Base-by-base conservation (phyloP, 1,284 basidiomycete genomes). In the Malassezia slooffiae region DNA sequence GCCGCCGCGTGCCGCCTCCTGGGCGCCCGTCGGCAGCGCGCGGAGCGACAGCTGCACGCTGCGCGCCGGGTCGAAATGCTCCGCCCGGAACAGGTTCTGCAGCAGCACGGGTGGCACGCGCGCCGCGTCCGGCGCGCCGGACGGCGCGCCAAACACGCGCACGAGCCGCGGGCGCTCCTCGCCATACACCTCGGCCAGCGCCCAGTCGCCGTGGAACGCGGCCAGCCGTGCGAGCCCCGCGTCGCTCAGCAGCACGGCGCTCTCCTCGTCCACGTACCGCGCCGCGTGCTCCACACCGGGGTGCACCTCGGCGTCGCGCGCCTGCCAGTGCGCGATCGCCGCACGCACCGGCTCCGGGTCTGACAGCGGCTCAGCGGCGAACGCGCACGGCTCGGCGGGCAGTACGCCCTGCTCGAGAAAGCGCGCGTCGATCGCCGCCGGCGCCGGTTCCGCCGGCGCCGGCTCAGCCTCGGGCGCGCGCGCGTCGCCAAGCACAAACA, bases 161-260 rank as follows among this genome's bases (percentile, higher is more conserved):
- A 62, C 59, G 19, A 64, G 35, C 22, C 56, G 50, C 23, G 45
- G 36, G 3, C 31, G 34, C 10, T 37, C 28, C 12, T 47, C 38
- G 12, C 36, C 50, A 8, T 39, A 19, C 5, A 46, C 40, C 26
- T 45, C 49, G 7, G 50, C 45, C 64, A 80, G 57, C 59, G 85
- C 87, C 88, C 88, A 91, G 67, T 93, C 86, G 24, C 85, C 84
- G 55, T 80, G 80, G 53, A 90, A 78, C 4, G 85, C 72, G 0
- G 87, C 88, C 21, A 87, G 71, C 36, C 75, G 74, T 10, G 79
- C 79, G 13, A 95, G 74, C 40, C 84, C 81, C 20, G 39, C 33
- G 31, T 67, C 62, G 21, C 40, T 53, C 4, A 65, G 48, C 12
- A 67, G 50, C 12, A 62, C 40, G 12, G 56, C 47, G 27, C 52